phyloP scores from a whole-genome alignment of 2,329 filamentous ascomycete genomes.

The Stemphylium lycopersici region DNA sequence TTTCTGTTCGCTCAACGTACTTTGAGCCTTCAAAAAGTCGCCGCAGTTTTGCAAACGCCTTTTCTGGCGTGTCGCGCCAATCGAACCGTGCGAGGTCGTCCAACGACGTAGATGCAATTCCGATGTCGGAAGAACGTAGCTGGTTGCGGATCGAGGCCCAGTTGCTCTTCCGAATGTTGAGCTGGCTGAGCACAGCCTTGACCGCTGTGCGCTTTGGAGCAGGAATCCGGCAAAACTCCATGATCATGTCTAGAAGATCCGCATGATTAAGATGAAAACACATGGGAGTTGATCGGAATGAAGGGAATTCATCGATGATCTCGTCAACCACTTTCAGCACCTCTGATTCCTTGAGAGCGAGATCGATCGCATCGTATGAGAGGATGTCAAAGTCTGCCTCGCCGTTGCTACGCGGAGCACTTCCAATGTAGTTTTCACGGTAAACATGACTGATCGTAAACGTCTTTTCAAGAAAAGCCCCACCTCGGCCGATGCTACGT shows the following conservation, averaged over 20 bases:
- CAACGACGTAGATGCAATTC: conserved; percentile 84
- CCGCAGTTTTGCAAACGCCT: conserved; percentile 69
- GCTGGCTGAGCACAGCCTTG: conserved; percentile 83
- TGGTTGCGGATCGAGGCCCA: conserved; percentile 86
- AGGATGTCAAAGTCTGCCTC: conserved; percentile 97
- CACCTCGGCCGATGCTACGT: conserved; percentile 76
- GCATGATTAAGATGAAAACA: conserved; percentile 92
- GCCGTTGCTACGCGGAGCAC: conserved; percentile 80
- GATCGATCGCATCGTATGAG: conserved; percentile 78
- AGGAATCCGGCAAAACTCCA: conserved; percentile 86
- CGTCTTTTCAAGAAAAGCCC: conserved; percentile 71
- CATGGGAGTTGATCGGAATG: conserved; percentile 73
- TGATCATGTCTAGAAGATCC: conserved; percentile 82
- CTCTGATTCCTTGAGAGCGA: conserved; percentile 90
- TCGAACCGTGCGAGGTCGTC: conserved; percentile 92
- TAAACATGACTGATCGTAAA: conserved; percentile 91
- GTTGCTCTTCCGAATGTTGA: conserved; percentile 79
- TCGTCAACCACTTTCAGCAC: conserved; percentile 94
- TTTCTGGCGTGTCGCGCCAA: conserved; percentile 78
- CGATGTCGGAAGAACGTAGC: conserved; percentile 78
- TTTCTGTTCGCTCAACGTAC: conserved; percentile 58
- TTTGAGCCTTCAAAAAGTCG: conserved; percentile 61
- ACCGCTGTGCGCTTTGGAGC: conserved; percentile 70
- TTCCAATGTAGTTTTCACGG: conserved; percentile 76
- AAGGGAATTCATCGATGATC: conserved; percentile 80